Evolutionary conservation across 768 basidiomycete species (phyloP).

Genomic region (Psilocybe sp.): DNA sequence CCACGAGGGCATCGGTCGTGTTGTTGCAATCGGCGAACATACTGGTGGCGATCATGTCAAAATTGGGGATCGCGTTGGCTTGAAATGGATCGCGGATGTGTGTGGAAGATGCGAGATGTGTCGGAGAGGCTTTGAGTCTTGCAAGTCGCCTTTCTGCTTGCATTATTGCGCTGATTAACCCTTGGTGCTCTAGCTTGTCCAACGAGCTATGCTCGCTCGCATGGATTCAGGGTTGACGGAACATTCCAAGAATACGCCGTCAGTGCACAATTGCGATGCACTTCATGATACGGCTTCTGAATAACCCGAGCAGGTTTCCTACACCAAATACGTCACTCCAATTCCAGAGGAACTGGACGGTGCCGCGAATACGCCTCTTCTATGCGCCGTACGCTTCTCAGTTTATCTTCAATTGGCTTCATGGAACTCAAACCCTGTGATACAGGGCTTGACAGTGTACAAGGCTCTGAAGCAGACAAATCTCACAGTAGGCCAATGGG

Average conservation of each 20-base stretch:
- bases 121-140: slow-evolving; percentile 58
- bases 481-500: slow-evolving; percentile 62
- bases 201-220: slow-evolving; percentile 34
- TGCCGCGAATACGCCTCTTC: slow-evolving; percentile 63
- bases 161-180: background rate
- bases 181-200: slow-evolving; percentile 37
- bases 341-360: slow-evolving; percentile 68
- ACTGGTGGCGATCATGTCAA: slow-evolving; percentile 47
- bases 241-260: slow-evolving; percentile 68
- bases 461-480: slow-evolving; percentile 70
- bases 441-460: slow-evolving; percentile 75
- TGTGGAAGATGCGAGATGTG: slow-evolving; percentile 67
- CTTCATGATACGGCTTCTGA: background rate
- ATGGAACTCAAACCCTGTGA: background rate
- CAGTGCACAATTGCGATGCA: slow-evolving; percentile 13
- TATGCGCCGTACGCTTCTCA: slow-evolving; percentile 65
- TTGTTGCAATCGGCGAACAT: slow-evolving; percentile 75
- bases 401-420: background rate
- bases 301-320: slow-evolving; percentile 46
- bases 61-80: slow-evolving; percentile 73
- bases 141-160: slow-evolving; percentile 9
- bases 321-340: slow-evolving; percentile 65
- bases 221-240: slow-evolving; percentile 68
- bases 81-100: slow-evolving; percentile 61
- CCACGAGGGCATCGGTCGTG: slow-evolving; percentile 74